phyloP scores from a whole-genome alignment of 83 land plant species.

The Thuja plicata region DNA sequence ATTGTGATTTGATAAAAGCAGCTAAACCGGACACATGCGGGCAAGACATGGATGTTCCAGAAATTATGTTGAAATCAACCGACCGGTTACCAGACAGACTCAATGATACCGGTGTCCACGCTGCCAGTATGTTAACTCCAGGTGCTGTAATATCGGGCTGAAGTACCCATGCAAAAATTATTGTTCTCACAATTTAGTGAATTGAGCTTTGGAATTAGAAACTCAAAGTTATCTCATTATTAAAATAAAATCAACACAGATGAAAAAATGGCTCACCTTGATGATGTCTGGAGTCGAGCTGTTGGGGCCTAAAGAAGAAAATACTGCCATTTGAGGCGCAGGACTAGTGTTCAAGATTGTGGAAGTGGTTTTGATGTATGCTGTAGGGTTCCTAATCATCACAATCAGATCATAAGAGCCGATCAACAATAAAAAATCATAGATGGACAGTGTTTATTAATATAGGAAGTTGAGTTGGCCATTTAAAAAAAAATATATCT shows the following conservation, averaged over 20 bases:
- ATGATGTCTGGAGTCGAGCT: slow-evolving; percentile 35
- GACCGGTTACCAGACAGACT: slow-evolving; percentile 14
- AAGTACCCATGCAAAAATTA: not conserved
- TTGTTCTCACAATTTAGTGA: too few relatives aligned
- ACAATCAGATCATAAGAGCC: not conserved
- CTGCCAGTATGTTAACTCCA: slow-evolving; percentile 51
- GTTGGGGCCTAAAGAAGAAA: slow-evolving; percentile 55
- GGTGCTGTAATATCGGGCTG: slow-evolving; percentile 62
- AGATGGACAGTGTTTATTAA: too few relatives aligned
- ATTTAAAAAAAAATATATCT: too few relatives aligned
- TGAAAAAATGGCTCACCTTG: slow-evolving; percentile 19
- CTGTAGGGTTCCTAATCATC: slow-evolving; percentile 32
- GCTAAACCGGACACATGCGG: slow-evolving; percentile 46
- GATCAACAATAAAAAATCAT: too few relatives aligned
- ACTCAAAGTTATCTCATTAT: too few relatives aligned
- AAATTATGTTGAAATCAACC: slow-evolving; percentile 31
- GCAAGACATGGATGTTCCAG: slow-evolving; percentile 61
- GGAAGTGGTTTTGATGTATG: slow-evolving; percentile 19
- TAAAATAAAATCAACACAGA: too few relatives aligned
- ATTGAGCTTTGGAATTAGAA: too few relatives aligned
- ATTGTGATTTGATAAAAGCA: slow-evolving; percentile 39
- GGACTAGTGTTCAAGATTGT: slow-evolving; percentile 22
- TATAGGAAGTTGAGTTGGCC: too few relatives aligned
- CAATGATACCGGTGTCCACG: slow-evolving; percentile 43
- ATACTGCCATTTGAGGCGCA: slow-evolving; percentile 37